phyloP scores from a whole-genome alignment of 345 rosid genomes.

The Fremontodendron californicum region DNA sequence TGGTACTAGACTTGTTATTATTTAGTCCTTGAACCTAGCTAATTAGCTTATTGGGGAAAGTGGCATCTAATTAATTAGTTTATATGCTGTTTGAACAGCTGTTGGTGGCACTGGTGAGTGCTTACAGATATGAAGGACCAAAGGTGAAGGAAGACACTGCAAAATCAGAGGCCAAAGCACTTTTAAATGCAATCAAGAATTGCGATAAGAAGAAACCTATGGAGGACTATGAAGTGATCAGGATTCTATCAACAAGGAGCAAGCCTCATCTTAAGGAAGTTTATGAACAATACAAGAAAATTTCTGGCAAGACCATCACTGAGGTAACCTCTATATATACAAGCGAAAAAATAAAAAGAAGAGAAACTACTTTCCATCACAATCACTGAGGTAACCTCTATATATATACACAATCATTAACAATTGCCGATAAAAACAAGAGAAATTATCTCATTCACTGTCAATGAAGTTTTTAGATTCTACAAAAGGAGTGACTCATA shows the following conservation, averaged over 20 bases:
- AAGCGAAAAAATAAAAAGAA: too few relatives aligned
- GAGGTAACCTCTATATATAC: too few relatives aligned
- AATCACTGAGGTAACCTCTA: constrained; percentile 45
- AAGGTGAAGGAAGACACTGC: constrained; percentile 51
- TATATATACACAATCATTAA: neutral
- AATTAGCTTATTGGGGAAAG: too few relatives aligned
- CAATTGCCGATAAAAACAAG: neutral
- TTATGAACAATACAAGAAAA: constrained; percentile 45
- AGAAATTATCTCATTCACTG: too few relatives aligned
- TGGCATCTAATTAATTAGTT: neutral
- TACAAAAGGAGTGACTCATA: too few relatives aligned
- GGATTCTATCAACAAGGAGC: constrained; percentile 81
- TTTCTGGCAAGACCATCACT: constrained; percentile 40
- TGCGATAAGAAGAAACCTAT: constrained; percentile 31
- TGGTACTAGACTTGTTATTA: too few relatives aligned
- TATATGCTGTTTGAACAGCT: constrained; percentile 40
- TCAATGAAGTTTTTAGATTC: too few relatives aligned
- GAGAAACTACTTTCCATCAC: too few relatives aligned
- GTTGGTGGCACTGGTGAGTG: constrained; percentile 82
- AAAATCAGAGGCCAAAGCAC: constrained; percentile 63
- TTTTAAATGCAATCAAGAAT: constrained; percentile 38
- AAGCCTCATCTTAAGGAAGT: constrained; percentile 59
- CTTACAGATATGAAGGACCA: constrained; percentile 86
- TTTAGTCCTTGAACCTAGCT: too few relatives aligned
- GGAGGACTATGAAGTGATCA: constrained; percentile 64